A percentile compares a stretch with the other conserved stretches of the same genome.
phyloP scores from a whole-genome alignment of 2,329 filamentous ascomycete genomes.

The Trichophyton rubrum region DNA sequence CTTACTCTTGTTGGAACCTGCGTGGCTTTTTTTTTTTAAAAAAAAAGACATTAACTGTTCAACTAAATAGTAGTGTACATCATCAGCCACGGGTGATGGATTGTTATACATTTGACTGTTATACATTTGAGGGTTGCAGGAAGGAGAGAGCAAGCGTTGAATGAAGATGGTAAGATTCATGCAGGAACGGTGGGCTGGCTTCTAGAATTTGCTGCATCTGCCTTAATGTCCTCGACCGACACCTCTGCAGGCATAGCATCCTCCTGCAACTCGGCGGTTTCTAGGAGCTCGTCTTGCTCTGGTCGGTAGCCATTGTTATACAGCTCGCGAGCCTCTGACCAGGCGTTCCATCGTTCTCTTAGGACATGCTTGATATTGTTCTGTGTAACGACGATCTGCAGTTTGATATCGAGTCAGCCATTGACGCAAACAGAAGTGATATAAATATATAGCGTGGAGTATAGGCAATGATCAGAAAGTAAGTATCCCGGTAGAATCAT shows the following conservation, averaged over 20 bases:
- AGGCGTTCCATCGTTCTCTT: constrained; percentile 79
- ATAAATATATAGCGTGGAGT: constrained; percentile 1
- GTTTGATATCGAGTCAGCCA: neutral
- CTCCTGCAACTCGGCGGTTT: constrained; percentile 2
- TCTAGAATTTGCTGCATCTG: neutral
- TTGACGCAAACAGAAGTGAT: constrained; percentile 1
- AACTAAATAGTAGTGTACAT: constrained; percentile 1
- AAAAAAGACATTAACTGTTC: neutral
- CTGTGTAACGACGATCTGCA: constrained; percentile 64
- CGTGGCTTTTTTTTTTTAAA: neutral
- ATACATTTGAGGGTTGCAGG: neutral
- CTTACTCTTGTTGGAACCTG: neutral
- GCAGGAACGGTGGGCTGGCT: neutral
- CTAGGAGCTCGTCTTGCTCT: constrained; percentile 16
- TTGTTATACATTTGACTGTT: neutral
- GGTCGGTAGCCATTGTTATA: constrained; percentile 28
- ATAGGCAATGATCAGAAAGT: constrained; percentile 5
- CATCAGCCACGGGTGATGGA: neutral
- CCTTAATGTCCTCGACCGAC: constrained; percentile 6
- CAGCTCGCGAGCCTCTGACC: constrained; percentile 38
- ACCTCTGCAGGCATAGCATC: neutral
- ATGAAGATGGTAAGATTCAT: neutral
- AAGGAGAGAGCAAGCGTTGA: neutral
- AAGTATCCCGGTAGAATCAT: constrained; percentile 13
- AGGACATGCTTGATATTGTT: constrained; percentile 69